Evolutionary conservation across 108 stramenopile genomes (phyloP), one percentile per base, ranked within the genome.

Genomic region (Stephanodiscus minutulus): DNA sequence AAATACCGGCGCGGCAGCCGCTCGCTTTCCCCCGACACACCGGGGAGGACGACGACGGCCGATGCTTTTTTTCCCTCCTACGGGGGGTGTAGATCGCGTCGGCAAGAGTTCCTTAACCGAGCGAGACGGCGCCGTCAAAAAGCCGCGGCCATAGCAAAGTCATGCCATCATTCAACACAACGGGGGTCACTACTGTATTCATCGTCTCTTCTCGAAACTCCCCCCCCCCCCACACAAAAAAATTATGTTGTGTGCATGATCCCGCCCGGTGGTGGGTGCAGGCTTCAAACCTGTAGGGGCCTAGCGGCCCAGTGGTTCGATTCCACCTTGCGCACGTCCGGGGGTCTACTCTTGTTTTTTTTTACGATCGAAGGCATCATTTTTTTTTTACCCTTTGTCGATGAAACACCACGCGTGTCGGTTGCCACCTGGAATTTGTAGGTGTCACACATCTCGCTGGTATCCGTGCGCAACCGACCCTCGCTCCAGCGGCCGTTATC

Each of bases 301-400:
- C 77, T 88, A 74, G 82, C 86, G 87, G 74, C 87, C 84, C 82
- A 90, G 90, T 87, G 70, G 88, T 91, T 87, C 90, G 87, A 91
- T 91, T 91, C 90, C 70, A 87, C 90, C 88, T 91, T 91, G 86
- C 90, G 87, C 90, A 88, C 90, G 87, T 66, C 78, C 84, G 87
- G 73, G n/a, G n/a, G n/a, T n/a, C n/a, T n/a, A n/a, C 87, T 81
- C 81, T n/a, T n/a, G n/a, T n/a, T n/a, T n/a, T n/a, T n/a, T n/a
- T n/a, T n/a, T n/a, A n/a, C n/a, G 89, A n/a, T n/a, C n/a, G n/a
- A n/a, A n/a, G n/a, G n/a, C n/a, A n/a, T n/a, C n/a, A n/a, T n/a
- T n/a, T n/a, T n/a, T n/a, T n/a, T n/a, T n/a, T n/a, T n/a, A n/a
- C n/a, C n/a, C n/a, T n/a, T n/a, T n/a, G n/a, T n/a, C n/a, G n/a